These are phyloP conservation scores for Plasmodium chabaudi DNA, from an alignment of 169 alveolate species.

Conservation along the genomic window DNA sequence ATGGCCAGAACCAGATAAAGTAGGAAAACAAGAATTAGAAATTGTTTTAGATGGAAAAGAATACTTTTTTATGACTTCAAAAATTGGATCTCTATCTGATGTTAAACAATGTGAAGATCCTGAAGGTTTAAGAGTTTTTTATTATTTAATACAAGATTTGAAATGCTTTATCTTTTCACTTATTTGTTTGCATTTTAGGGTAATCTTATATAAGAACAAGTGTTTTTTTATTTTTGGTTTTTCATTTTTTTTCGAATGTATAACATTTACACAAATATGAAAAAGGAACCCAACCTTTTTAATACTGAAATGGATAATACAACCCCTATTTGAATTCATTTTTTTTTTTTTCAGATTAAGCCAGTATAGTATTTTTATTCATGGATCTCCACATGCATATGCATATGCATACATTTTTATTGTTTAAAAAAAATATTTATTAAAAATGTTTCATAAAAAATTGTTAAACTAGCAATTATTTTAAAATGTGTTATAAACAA, in stretches of 20 bases:
- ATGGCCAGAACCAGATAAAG: constrained; percentile 97
- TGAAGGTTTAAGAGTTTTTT: constrained; percentile 94
- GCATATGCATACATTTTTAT: background rate
- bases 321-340: too few relatives aligned
- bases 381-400: too few relatives aligned
- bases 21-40: constrained; percentile 98
- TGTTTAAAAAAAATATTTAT: too few relatives aligned
- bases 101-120: constrained; percentile 94
- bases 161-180: constrained; percentile 95
- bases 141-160: constrained; percentile 95
- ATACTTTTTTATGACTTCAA: constrained; percentile 90
- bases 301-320: too few relatives aligned
- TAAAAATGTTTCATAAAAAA: too few relatives aligned
- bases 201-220: constrained; percentile 25
- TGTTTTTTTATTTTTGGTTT: background rate
- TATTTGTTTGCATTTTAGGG: constrained; percentile 94
- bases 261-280: too few relatives aligned
- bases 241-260: too few relatives aligned
- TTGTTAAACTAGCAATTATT: too few relatives aligned
- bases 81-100: constrained; percentile 94
- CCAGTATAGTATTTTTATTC: too few relatives aligned
- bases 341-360: too few relatives aligned
- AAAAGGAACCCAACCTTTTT: too few relatives aligned
- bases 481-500: too few relatives aligned
- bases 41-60: constrained; percentile 90